A percentile compares a stretch with the other conserved stretches of the same genome.
phyloP scores from a whole-genome alignment of 2,329 filamentous ascomycete species.

The Talaromyces sp. region DNA sequence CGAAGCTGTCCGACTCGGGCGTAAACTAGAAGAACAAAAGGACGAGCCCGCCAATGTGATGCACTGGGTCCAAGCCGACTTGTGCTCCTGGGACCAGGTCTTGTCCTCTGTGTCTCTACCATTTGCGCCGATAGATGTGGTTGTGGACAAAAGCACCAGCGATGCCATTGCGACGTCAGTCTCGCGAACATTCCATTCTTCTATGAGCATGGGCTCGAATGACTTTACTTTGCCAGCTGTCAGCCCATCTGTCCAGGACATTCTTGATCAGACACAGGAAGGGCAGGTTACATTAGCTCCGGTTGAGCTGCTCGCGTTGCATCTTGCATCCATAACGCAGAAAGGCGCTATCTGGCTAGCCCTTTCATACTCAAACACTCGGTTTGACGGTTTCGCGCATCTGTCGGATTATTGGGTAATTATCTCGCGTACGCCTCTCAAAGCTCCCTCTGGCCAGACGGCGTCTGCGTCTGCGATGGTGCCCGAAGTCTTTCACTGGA shows the following conservation, averaged over 20 bases:
- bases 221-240: neutral
- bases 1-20: constrained; percentile 31
- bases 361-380: constrained; percentile 29
- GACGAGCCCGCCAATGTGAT: constrained; percentile 18
- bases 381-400: constrained; percentile 24
- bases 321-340: constrained; percentile 24
- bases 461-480: constrained; percentile 22
- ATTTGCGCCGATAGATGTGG: constrained; percentile 26
- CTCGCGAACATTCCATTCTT: constrained; percentile 12
- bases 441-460: constrained; percentile 24
- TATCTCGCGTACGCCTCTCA: constrained; percentile 23
- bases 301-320: constrained; percentile 29
- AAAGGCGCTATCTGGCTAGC: constrained; percentile 24
- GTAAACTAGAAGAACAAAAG: constrained; percentile 18
- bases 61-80: constrained; percentile 26
- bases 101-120: constrained; percentile 13
- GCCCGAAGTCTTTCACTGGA: constrained; percentile 31
- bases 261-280: neutral
- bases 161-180: constrained; percentile 30
- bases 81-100: constrained; percentile 27
- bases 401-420: constrained; percentile 23
- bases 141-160: constrained; percentile 33
- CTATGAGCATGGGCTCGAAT: neutral
- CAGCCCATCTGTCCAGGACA: neutral
- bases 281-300: constrained; percentile 20